Conservation (phyloP, 2,329 filamentous ascomycete genomes). For the Arthrobotrys musiformis region DNA sequence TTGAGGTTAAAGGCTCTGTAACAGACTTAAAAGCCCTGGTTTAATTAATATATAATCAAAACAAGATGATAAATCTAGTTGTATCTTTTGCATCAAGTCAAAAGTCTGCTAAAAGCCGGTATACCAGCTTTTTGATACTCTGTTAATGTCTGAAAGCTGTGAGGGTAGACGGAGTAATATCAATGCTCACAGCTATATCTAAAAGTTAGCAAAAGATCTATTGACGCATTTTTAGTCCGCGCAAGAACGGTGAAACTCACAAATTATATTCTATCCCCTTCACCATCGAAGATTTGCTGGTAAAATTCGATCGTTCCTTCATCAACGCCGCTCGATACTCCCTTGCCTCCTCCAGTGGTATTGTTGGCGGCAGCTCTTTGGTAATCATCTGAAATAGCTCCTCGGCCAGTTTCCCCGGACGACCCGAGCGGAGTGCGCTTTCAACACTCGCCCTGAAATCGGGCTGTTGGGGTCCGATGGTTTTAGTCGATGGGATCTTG, state of each 20-base stretch:
- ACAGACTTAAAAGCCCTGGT: too few species aligned
- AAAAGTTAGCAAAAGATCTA: not conserved
- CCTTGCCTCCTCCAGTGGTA: slow-evolving; percentile 62
- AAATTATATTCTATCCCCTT: slow-evolving; percentile 15
- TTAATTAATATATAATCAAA: too few species aligned
- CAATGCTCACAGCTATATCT: not conserved
- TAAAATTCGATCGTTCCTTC: slow-evolving; percentile 61
- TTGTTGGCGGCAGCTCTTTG: slow-evolving; percentile 55
- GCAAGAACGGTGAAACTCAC: not conserved
- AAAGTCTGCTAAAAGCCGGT: too few species aligned
- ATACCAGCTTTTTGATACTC: too few species aligned
- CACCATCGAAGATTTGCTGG: not conserved
- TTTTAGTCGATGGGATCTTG: slow-evolving; percentile 8
- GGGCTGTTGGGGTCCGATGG: slow-evolving; percentile 5
- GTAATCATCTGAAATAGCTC: slow-evolving; percentile 56
- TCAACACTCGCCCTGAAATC: not conserved
- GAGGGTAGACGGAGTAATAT: not conserved
- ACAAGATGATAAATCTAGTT: too few species aligned
- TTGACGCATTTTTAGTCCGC: too few species aligned
- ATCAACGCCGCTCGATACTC: slow-evolving; percentile 62
- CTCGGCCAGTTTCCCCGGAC: slow-evolving; percentile 28
- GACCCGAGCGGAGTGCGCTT: not conserved
- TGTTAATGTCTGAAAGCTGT: too few species aligned
- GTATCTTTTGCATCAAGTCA: too few species aligned
- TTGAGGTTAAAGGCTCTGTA: too few species aligned